These are phyloP conservation scores for Chaetomiaceae sp. DNA, from an alignment of 2,329 filamentous ascomycete genomes.

Conservation along the genomic window DNA sequence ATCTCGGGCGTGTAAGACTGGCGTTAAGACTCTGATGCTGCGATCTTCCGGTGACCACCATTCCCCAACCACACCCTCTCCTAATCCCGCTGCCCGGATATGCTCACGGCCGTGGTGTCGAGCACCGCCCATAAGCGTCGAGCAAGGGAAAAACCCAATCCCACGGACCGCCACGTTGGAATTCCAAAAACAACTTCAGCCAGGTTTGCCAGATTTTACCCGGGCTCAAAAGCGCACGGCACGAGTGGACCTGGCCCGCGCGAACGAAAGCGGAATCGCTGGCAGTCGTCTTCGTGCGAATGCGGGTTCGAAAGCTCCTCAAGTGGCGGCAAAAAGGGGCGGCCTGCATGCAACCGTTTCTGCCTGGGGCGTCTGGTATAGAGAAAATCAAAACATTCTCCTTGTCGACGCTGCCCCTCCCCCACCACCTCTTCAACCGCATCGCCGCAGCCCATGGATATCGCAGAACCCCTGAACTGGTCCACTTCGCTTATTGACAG, in stretches of 20 bases:
- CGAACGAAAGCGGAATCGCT: conserved; percentile 1
- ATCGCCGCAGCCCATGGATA: conserved; percentile 9
- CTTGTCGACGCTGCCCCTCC: background rate
- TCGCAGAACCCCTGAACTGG: conserved; percentile 9
- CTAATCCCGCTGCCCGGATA: background rate
- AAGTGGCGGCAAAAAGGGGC: conserved; percentile 15
- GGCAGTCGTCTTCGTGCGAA: conserved; percentile 1
- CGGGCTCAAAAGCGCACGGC: conserved; percentile 21
- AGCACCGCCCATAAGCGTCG: too few species aligned
- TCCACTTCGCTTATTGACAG: conserved; percentile 13
- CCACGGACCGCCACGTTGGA: conserved; percentile 21
- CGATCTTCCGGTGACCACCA: conserved; percentile 1
- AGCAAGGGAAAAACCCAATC: conserved; percentile 6
- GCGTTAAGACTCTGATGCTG: background rate
- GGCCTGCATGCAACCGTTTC: conserved; percentile 21
- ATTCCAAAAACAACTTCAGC: conserved; percentile 18
- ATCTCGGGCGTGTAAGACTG: too few species aligned
- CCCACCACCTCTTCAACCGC: conserved; percentile 6
- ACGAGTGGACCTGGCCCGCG: conserved; percentile 18
- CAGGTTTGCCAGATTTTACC: conserved; percentile 22
- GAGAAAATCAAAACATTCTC: conserved; percentile 10
- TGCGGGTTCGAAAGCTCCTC: background rate
- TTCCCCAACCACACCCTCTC: too few species aligned
- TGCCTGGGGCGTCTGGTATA: conserved; percentile 21
- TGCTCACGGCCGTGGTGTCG: conserved; percentile 6